Evolutionary conservation across 768 basidiomycete genomes (phyloP), one percentile per base, ranked within the genome.

Genomic region (Cyclocybe cylindracea): DNA sequence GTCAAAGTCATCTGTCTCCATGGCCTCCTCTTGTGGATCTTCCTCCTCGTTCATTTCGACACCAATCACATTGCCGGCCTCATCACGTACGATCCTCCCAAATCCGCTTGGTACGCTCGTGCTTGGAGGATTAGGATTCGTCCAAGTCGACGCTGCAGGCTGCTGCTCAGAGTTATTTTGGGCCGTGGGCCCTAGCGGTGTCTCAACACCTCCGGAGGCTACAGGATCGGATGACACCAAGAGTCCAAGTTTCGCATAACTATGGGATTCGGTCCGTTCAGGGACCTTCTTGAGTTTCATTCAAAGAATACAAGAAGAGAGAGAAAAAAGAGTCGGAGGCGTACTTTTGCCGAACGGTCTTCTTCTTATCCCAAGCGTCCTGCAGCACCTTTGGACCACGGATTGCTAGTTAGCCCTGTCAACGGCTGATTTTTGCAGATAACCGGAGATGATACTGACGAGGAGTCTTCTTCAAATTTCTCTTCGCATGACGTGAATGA

Each of bases 281-380:
- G 11, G 40, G n/a, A 50, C 24, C 5, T 24, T 24, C 5, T 24
- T 24, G 24, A 24, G 24, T 24, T 24, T 24, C 24, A 24, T 24
- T 24, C 24, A 24, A 24, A 24, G 24, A 24, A 24, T 5, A 24
- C 24, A 24, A 24, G 24, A 24, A 24, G 24, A 24, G 24, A 24
- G 24, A 24, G 24, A 24, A 24, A 24, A 24, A 24, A 24, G 24
- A 24, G 24, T 24, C 24, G 24, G 24, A 24, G 33, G 66, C 87
- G 61, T 62, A 96, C 94, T 97, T 98, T 81, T 98, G 95, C 56
- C 80, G 82, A 13, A 95, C 86, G 9, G 94, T 98, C 71, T 91
- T 91, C 45, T 73, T 74, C 58, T 83, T 83, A 68, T 98, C 90
- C 94, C 94, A 98, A 49, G 85, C 85, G 40, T 89, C 84, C 64